Evolutionary conservation across 148 eudicot genomes (phyloP).

Genomic region (Silene latifolia): DNA sequence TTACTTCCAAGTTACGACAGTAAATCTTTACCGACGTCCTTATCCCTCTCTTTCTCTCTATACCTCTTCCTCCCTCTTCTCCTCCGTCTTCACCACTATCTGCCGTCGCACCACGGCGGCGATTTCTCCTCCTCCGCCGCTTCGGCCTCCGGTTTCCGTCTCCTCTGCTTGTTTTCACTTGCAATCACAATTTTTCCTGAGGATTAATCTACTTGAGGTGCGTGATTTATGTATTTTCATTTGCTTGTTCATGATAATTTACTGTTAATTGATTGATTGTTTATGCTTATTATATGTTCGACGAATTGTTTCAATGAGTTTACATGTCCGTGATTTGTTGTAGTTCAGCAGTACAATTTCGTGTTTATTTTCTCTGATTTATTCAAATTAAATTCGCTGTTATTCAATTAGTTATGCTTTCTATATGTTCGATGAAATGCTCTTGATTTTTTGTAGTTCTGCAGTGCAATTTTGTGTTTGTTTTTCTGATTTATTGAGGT

Average conservation of each 20-base stretch:
- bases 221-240: background rate
- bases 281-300: slow-evolving; percentile 1
- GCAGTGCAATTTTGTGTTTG: background rate
- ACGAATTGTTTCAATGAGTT: slow-evolving; percentile 1
- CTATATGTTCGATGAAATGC: background rate
- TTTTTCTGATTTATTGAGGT: background rate
- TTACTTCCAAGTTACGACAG: background rate
- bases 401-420: no score
- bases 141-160: background rate
- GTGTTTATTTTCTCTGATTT: no score
- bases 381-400: background rate
- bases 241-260: background rate
- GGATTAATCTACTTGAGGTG: slow-evolving; percentile 10
- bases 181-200: background rate
- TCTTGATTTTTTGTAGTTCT: no score
- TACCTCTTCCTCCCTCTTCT: slow-evolving; percentile 19
- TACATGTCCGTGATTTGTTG: background rate
- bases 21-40: slow-evolving; percentile 12
- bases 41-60: slow-evolving; percentile 20
- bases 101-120: slow-evolving; percentile 43
- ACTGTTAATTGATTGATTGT: background rate
- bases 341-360: no score
- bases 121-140: background rate
- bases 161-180: background rate
- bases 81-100: slow-evolving; percentile 56